A percentile compares a stretch with the other conserved stretches of the same genome.
These are phyloP conservation scores for Candida yuanshanica DNA, from an alignment of 805 yeast species.

Conservation along the genomic window DNA sequence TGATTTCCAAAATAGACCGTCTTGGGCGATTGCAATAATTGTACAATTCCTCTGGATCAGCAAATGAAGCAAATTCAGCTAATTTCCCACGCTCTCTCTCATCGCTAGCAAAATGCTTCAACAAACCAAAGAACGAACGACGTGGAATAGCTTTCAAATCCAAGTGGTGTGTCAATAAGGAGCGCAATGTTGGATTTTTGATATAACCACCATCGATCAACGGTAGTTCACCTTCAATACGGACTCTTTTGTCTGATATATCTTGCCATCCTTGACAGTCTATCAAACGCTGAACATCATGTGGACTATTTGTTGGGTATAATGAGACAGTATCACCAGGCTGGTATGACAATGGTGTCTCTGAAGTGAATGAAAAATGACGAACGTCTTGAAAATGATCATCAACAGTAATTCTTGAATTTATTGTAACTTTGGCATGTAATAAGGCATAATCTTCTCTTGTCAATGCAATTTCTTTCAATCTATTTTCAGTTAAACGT, in stretches of 20 bases:
- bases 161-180: slow-evolving; percentile 69
- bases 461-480: slow-evolving; percentile 24
- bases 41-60: slow-evolving; percentile 75
- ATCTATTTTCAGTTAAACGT: slow-evolving; percentile 25
- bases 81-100: slow-evolving; percentile 72
- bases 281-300: slow-evolving; percentile 59
- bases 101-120: slow-evolving; percentile 73
- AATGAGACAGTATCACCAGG: slow-evolving; percentile 84
- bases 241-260: slow-evolving; percentile 56
- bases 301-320: slow-evolving; percentile 66
- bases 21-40: slow-evolving; percentile 93
- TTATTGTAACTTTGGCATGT: slow-evolving; percentile 42
- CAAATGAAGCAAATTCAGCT: slow-evolving; percentile 63
- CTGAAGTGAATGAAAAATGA: slow-evolving; percentile 31
- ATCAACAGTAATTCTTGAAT: slow-evolving; percentile 55
- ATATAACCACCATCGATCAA: slow-evolving; percentile 57
- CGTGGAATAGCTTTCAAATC: slow-evolving; percentile 83
- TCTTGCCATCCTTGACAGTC: slow-evolving; percentile 69
- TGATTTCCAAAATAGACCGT: slow-evolving; percentile 76
- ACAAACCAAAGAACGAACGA: slow-evolving; percentile 68
- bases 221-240: slow-evolving; percentile 20
- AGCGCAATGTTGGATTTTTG: slow-evolving; percentile 58
- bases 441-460: slow-evolving; percentile 24
- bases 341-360: slow-evolving; percentile 29
- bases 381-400: slow-evolving; percentile 92